These are phyloP conservation scores for Saccharum officinarum DNA, from an alignment of 176 grass and related monocot genomes.

Conservation along the genomic window DNA sequence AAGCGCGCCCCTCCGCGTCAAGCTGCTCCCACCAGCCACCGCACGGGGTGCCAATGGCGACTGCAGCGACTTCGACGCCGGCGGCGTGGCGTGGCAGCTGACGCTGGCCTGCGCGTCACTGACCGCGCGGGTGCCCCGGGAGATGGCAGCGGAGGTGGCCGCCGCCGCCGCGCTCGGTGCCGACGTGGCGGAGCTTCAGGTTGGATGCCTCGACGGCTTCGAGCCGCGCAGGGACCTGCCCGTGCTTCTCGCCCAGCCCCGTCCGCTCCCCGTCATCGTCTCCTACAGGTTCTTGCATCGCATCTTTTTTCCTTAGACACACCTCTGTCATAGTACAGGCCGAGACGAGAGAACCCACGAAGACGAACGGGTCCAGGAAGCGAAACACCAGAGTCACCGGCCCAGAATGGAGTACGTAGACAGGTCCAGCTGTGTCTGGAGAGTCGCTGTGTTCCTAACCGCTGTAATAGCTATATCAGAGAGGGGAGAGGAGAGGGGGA, in stretches of 20 bases:
- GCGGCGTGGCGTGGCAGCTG: neutral
- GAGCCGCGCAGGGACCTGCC: slow-evolving; percentile 50
- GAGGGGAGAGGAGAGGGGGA: too few species aligned
- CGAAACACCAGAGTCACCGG: too few species aligned
- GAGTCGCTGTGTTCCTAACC: too few species aligned
- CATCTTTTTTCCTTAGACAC: neutral
- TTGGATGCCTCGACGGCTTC: slow-evolving; percentile 66
- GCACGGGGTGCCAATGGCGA: neutral
- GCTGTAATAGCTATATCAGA: too few species aligned
- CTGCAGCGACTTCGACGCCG: slow-evolving; percentile 29
- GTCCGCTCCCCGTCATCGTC: slow-evolving; percentile 76
- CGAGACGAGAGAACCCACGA: too few species aligned
- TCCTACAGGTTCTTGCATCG: slow-evolving; percentile 61
- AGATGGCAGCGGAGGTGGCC: slow-evolving; percentile 61
- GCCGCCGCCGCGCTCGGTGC: slow-evolving; percentile 65
- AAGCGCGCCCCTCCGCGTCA: neutral
- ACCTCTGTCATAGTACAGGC: too few species aligned
- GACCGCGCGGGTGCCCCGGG: slow-evolving; percentile 51
- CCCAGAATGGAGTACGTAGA: too few species aligned
- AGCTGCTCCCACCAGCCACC: neutral
- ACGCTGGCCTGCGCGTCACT: slow-evolving; percentile 75
- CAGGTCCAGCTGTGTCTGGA: too few species aligned
- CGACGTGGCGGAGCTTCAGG: slow-evolving; percentile 76
- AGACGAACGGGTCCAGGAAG: too few species aligned
- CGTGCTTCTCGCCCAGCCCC: slow-evolving; percentile 57